Conservation (phyloP, 2,329 filamentous ascomycete species). For the Aspergillus fischeri region DNA sequence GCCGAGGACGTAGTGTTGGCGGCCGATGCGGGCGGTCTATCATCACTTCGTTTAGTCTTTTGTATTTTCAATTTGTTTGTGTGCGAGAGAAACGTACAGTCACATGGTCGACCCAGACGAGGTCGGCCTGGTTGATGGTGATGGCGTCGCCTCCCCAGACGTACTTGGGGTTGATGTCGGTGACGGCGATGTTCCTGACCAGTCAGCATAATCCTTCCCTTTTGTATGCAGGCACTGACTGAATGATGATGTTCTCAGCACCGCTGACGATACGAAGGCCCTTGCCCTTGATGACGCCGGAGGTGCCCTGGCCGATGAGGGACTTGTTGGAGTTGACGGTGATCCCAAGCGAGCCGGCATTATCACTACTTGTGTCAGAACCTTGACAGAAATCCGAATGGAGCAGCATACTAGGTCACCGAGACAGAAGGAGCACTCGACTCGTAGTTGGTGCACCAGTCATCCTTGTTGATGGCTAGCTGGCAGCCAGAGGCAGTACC, state of each 20-base stretch:
- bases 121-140: conserved; percentile 44
- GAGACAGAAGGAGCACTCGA: conserved; percentile 46
- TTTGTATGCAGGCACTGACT: conserved; percentile 18
- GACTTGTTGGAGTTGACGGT: conserved; percentile 56
- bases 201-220: neutral
- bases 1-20: conserved; percentile 59
- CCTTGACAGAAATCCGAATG: neutral
- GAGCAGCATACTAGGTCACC: conserved; percentile 29
- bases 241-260: conserved; percentile 57
- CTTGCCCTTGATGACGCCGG: conserved; percentile 56
- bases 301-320: conserved; percentile 51
- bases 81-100: conserved; percentile 19
- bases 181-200: conserved; percentile 49
- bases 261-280: conserved; percentile 48
- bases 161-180: conserved; percentile 54
- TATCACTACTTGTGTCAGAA: conserved; percentile 34
- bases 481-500: conserved; percentile 53
- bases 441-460: conserved; percentile 59
- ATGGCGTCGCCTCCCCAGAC: conserved; percentile 60
- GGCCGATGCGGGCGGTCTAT: conserved; percentile 54
- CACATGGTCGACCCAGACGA: conserved; percentile 51
- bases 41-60: neutral
- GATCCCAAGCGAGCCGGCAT: conserved; percentile 50
- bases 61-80: too few species aligned
- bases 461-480: conserved; percentile 56